Evolutionary conservation across 2,329 filamentous ascomycete species (phyloP).

Genomic region (Grosmannia penicillata): DNA sequence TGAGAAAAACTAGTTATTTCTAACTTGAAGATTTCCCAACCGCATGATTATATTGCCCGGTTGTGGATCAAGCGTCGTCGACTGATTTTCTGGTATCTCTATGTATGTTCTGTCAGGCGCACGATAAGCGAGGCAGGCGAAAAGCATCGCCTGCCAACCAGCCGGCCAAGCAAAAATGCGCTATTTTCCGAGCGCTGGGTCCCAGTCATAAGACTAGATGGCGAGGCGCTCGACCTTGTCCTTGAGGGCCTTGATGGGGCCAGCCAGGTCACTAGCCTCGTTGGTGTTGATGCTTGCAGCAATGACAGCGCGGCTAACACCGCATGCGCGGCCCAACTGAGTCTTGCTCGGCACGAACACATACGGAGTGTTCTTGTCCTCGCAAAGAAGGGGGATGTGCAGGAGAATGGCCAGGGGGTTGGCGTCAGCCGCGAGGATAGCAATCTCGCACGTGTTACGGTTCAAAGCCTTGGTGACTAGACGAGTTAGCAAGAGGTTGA

Average conservation of each 20-base stretch:
- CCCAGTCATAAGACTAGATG: constrained; percentile 43
- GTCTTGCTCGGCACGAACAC: constrained; percentile 13
- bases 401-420: constrained; percentile 76
- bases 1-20: no score
- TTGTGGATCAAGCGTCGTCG: no score
- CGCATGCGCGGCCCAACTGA: constrained; percentile 58
- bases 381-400: constrained; percentile 76
- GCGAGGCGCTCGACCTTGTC: constrained; percentile 92
- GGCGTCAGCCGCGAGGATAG: constrained; percentile 82
- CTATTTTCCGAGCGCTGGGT: not conserved
- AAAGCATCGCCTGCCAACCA: no score
- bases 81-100: no score
- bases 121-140: no score
- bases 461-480: constrained; percentile 71
- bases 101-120: no score
- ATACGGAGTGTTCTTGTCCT: constrained; percentile 50
- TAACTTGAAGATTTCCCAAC: no score
- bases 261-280: constrained; percentile 74
- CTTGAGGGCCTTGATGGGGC: constrained; percentile 77
- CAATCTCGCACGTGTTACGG: constrained; percentile 78
- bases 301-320: constrained; percentile 80
- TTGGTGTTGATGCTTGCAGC: constrained; percentile 81
- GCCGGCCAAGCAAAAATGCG: no score
- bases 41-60: no score
- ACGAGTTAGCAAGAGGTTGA: not conserved